Evolutionary conservation across 2,329 filamentous ascomycete species (phyloP).

Genomic region (Podosphaera aphanis): DNA sequence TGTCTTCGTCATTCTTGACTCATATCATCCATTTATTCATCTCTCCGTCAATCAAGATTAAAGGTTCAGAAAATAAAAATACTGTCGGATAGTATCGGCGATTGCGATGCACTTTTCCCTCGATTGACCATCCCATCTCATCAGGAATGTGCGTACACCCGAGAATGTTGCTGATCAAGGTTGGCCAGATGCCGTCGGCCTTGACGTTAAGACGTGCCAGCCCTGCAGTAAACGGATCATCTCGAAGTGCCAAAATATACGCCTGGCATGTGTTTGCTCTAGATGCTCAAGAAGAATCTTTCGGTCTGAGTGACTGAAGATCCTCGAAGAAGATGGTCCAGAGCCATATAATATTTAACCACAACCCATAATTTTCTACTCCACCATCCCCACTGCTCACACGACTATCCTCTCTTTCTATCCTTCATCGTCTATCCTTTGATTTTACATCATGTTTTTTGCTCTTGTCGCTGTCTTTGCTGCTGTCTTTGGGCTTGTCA

Average conservation of each 20-base stretch:
- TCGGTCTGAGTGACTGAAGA: background rate
- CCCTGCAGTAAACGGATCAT: background rate
- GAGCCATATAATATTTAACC: background rate
- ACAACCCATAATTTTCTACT: background rate
- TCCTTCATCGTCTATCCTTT: background rate
- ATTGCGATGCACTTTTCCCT: background rate
- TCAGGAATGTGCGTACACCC: background rate
- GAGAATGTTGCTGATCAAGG: background rate
- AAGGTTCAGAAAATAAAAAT: background rate
- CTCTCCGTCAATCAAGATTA: too few relatives aligned
- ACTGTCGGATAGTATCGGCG: background rate
- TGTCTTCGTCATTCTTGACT: too few relatives aligned
- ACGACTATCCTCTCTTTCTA: background rate
- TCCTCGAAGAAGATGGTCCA: background rate
- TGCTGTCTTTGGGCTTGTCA: background rate
- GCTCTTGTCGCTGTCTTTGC: background rate
- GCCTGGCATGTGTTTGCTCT: background rate
- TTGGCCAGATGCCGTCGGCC: background rate
- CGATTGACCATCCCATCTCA: background rate
- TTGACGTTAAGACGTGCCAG: background rate
- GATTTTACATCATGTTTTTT: background rate
- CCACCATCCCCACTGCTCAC: background rate
- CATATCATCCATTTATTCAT: too few relatives aligned
- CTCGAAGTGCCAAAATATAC: background rate
- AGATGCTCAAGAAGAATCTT: background rate